Evolutionary conservation across 495 filamentous ascomycete genomes (phyloP).

Genomic region (Trichocladium uniseriatum): DNA sequence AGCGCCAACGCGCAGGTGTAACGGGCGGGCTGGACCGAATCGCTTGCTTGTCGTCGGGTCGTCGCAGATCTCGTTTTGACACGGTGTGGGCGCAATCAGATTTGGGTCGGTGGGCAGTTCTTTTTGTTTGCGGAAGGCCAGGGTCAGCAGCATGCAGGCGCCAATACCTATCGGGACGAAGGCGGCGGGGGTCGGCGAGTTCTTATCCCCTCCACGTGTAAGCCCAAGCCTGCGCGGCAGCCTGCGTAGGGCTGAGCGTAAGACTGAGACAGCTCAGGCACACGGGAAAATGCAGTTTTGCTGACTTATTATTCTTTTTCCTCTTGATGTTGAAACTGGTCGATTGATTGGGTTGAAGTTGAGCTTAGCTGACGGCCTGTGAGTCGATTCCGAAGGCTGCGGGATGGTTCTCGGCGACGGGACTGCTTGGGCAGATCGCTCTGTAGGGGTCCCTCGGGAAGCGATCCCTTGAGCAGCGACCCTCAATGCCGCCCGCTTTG

Average conservation of each 20-base stretch:
- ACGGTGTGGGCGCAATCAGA: neutral
- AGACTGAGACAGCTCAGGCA: slow-evolving; percentile 9
- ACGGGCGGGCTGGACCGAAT: neutral
- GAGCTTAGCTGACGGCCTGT: neutral
- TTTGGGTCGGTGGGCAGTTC: slow-evolving; percentile 10
- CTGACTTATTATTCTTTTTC: no score
- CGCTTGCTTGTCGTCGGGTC: neutral
- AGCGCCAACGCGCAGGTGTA: neutral
- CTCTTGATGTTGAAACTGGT: neutral
- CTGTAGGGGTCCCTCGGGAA: no score
- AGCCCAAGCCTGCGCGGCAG: neutral
- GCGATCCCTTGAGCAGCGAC: neutral
- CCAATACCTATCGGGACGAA: neutral
- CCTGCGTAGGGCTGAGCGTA: neutral
- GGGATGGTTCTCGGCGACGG: no score
- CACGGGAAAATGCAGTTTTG: no score
- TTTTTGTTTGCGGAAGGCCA: slow-evolving; percentile 13
- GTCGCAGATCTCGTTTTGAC: neutral
- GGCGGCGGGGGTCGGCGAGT: neutral
- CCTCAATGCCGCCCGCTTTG: neutral
- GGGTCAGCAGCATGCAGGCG: neutral
- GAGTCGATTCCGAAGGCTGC: no score
- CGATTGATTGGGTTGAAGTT: neutral
- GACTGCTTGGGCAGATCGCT: no score
- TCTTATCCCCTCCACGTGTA: neutral